These are phyloP conservation scores for Hippophae rhamnoides DNA, from an alignment of 306 rosid species.

Conservation along the genomic window DNA sequence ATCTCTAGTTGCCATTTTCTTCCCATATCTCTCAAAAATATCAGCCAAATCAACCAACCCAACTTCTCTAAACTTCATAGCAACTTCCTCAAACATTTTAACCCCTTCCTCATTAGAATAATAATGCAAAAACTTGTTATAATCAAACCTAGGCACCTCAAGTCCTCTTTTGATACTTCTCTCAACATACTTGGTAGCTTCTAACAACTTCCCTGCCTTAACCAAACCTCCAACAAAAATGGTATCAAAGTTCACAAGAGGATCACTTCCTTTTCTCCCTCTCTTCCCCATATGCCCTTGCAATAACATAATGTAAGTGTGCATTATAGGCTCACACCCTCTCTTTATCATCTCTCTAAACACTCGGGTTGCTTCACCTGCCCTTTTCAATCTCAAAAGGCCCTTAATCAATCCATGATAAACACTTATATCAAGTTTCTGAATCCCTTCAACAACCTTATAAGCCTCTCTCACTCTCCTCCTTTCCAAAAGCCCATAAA, in stretches of 20 bases:
- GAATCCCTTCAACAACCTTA: conserved; percentile 18
- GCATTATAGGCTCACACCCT: conserved; percentile 57
- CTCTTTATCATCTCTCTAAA: conserved; percentile 61
- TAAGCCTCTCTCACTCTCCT: conserved; percentile 55
- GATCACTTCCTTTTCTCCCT: conserved; percentile 59
- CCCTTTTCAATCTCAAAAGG: conserved; percentile 53
- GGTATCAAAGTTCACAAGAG: conserved; percentile 61
- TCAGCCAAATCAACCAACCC: conserved; percentile 83
- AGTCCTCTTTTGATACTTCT: conserved; percentile 54
- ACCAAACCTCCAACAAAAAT: conserved; percentile 73
- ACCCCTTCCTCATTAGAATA: conserved; percentile 77
- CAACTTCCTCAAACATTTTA: conserved; percentile 64
- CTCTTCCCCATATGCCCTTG: conserved; percentile 64
- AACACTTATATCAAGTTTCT: conserved; percentile 32
- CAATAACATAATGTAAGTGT: conserved; percentile 72
- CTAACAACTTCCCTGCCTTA: conserved; percentile 34
- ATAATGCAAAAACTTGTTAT: conserved; percentile 63
- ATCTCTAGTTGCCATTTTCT: conserved; percentile 74
- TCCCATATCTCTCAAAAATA: conserved; percentile 67
- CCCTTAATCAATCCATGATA: conserved; percentile 72
- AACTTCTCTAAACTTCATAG: conserved; percentile 63
- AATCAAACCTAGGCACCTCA: conserved; percentile 85
- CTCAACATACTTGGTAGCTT: conserved; percentile 77
- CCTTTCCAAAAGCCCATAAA: conserved; percentile 51
- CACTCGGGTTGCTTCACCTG: conserved; percentile 66